phyloP scores from a whole-genome alignment of 345 rosid species.

The Acer yangbiense region DNA sequence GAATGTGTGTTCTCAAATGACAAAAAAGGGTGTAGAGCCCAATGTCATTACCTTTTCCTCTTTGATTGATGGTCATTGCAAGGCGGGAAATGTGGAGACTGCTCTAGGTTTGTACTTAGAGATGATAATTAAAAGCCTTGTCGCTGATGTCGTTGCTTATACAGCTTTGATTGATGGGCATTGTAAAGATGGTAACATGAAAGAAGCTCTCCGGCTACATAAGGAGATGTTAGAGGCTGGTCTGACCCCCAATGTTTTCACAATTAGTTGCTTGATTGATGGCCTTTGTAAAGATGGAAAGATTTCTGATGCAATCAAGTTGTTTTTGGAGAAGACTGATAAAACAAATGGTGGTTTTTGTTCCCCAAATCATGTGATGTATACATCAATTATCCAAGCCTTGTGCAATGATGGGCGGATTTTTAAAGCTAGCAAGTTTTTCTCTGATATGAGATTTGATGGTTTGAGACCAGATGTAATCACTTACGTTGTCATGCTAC shows the following conservation, averaged over 20 bases:
- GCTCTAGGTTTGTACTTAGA: conserved; percentile 59
- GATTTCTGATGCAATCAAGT: conserved; percentile 39
- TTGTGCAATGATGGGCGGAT: conserved; percentile 54
- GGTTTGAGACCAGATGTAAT: conserved; percentile 47
- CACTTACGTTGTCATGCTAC: conserved; percentile 36
- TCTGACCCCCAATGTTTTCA: conserved; percentile 54
- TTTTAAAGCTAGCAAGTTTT: conserved; percentile 54
- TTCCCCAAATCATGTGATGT: conserved; percentile 38
- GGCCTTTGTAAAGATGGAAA: conserved; percentile 66
- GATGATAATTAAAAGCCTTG: conserved; percentile 60
- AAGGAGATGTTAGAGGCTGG: conserved; percentile 57
- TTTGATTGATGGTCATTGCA: conserved; percentile 67
- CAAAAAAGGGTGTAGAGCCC: conserved; percentile 47
- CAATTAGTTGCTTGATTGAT: conserved; percentile 58
- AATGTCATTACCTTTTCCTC: conserved; percentile 57
- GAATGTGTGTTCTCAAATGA: conserved; percentile 63
- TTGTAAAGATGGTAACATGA: conserved; percentile 56
- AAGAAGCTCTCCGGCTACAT: conserved; percentile 52
- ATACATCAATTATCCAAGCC: conserved; percentile 58
- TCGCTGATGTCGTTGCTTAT: conserved; percentile 63
- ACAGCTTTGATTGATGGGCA: conserved; percentile 66
- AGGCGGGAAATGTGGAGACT: conserved; percentile 51
- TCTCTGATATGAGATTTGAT: conserved; percentile 53
- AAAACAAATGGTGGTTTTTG: conserved; percentile 30
- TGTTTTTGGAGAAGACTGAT: conserved; percentile 42